Percentiles rank a stretch among this genome's conserved stretches.
phyloP scores from a whole-genome alignment of 768 basidiomycete genomes.

The Trametes meyenii region DNA sequence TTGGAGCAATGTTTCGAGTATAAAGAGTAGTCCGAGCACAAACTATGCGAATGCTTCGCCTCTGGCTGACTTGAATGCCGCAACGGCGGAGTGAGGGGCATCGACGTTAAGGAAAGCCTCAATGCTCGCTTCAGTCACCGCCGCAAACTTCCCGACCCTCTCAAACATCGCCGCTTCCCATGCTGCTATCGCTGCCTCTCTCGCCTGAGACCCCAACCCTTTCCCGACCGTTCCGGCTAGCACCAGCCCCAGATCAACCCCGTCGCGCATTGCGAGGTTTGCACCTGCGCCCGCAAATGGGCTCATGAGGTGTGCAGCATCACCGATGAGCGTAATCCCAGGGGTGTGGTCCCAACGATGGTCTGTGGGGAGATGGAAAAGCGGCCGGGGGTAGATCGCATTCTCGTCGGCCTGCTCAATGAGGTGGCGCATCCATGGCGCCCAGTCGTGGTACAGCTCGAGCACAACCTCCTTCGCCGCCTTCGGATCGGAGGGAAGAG shows the following conservation, averaged over 20 bases:
- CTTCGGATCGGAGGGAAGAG: constrained; percentile 4
- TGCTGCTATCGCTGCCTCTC: constrained; percentile 6
- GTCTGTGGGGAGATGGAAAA: constrained; percentile 18
- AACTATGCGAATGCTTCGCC: neutral
- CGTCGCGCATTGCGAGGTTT: constrained; percentile 40
- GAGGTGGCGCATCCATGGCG: constrained; percentile 17
- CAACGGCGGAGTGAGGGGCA: neutral
- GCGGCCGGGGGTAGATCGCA: constrained; percentile 19
- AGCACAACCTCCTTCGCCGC: constrained; percentile 15
- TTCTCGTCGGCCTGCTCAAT: constrained; percentile 12
- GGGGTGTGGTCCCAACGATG: constrained; percentile 21
- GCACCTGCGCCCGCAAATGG: constrained; percentile 41
- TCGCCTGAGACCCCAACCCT: constrained; percentile 1
- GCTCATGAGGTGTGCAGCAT: constrained; percentile 42
- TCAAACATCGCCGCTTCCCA: constrained; percentile 7
- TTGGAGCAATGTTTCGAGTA: neutral
- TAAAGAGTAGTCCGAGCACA: neutral
- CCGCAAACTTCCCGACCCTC: neutral
- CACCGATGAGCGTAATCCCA: constrained; percentile 23
- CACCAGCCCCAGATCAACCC: constrained; percentile 19
- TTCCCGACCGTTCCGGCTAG: constrained; percentile 12
- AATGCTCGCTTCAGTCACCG: neutral
- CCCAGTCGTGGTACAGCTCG: constrained; percentile 7
- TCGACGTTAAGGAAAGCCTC: neutral
- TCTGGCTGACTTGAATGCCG: neutral